Percentiles rank a stretch among this genome's conserved stretches.
Conservation (phyloP, 73 alveolate genomes). For the Durusdinium trenchii region DNA sequence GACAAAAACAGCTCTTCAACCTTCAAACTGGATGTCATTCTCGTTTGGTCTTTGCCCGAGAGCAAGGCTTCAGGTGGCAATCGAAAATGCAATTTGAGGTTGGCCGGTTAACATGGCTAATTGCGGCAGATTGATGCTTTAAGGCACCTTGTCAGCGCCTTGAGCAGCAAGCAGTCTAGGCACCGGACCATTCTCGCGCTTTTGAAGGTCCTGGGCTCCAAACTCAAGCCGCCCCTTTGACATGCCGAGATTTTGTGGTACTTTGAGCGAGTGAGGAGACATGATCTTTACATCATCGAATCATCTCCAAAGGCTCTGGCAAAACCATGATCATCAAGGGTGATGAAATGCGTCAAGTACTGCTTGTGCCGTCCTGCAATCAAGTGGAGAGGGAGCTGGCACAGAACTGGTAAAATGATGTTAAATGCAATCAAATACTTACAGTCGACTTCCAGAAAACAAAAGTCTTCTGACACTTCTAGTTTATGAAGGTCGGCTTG, state of each 20-base stretch:
- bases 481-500: no score
- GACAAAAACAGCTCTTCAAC: no score
- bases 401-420: no score
- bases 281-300: background rate
- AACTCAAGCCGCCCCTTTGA: background rate
- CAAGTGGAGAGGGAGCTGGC: no score
- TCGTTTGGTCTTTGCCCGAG: background rate
- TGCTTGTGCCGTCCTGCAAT: constrained; percentile 34
- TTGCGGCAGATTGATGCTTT: no score
- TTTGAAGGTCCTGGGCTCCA: constrained; percentile 17
- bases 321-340: constrained; percentile 46
- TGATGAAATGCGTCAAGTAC: constrained; percentile 61
- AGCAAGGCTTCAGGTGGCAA: background rate
- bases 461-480: no score
- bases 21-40: no score
- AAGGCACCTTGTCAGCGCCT: no score
- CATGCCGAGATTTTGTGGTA: background rate
- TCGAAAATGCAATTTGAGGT: no score
- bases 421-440: no score
- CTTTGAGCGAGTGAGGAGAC: background rate
- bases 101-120: no score
- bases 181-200: background rate
- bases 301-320: background rate
- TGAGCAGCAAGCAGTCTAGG: background rate
- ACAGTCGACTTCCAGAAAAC: no score